These are phyloP conservation scores for Passalora sequoiae DNA, from an alignment of 2,329 filamentous ascomycete species.

Conservation along the genomic window DNA sequence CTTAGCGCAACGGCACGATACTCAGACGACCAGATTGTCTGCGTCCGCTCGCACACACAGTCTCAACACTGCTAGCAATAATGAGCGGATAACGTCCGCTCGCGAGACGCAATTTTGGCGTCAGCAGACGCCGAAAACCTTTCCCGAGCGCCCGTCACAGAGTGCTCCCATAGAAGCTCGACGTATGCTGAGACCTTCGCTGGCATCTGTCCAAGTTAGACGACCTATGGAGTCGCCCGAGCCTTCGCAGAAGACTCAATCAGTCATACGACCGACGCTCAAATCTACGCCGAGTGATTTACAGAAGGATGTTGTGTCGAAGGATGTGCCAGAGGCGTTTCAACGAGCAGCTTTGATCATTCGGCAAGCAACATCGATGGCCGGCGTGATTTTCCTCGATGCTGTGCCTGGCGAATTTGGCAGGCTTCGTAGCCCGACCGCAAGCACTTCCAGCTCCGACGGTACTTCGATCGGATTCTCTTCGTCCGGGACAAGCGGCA, in stretches of 20 bases:
- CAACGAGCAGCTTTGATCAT: constrained; percentile 12
- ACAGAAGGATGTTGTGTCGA: constrained; percentile 8
- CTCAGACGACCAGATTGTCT: neutral
- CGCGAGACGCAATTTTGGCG: neutral
- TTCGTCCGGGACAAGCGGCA: neutral
- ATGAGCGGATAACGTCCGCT: constrained; percentile 5
- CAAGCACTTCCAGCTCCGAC: neutral
- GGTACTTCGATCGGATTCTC: neutral
- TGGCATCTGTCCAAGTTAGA: neutral
- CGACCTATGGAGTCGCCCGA: neutral
- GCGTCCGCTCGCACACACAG: constrained; percentile 8
- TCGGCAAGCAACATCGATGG: constrained; percentile 36
- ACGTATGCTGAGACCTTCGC: neutral
- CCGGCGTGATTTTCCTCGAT: constrained; percentile 43
- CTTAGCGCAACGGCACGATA: neutral
- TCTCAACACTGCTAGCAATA: constrained; percentile 8
- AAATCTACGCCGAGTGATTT: neutral
- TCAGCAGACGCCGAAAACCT: neutral
- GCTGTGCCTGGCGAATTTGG: constrained; percentile 19
- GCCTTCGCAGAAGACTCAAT: neutral
- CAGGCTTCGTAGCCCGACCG: constrained; percentile 9
- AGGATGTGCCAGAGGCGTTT: constrained; percentile 4
- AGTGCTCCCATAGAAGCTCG: neutral
- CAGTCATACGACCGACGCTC: neutral
- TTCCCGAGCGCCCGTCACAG: neutral